Conservation (phyloP, 2,329 filamentous ascomycete species). For the Pyrenophora graminea region DNA sequence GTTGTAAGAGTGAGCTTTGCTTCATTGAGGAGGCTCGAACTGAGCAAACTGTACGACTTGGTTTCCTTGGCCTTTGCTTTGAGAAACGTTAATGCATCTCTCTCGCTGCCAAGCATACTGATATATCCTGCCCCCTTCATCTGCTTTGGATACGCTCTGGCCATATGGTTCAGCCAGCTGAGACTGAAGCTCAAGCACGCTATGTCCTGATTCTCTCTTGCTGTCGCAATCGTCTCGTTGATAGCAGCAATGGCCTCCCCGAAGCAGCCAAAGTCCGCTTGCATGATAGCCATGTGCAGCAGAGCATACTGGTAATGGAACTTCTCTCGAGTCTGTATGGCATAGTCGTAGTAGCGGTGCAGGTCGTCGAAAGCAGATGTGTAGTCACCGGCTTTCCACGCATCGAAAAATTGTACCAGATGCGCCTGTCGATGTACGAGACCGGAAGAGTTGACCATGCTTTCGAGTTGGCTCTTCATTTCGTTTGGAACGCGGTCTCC, state of each 20-base stretch:
- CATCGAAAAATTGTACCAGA: conserved; percentile 85
- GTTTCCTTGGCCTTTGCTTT: conserved; percentile 84
- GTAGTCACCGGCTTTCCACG: conserved; percentile 90
- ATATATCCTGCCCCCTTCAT: conserved; percentile 71
- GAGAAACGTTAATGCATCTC: conserved; percentile 80
- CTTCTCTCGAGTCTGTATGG: conserved; percentile 81
- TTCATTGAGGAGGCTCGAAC: conserved; percentile 81
- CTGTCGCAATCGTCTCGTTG: conserved; percentile 93
- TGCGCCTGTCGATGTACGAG: conserved; percentile 74
- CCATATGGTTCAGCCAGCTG: conserved; percentile 94
- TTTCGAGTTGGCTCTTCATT: conserved; percentile 71
- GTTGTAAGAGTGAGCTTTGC: conserved; percentile 77
- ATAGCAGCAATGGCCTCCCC: conserved; percentile 90
- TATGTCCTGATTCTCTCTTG: conserved; percentile 89
- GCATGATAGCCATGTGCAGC: conserved; percentile 88
- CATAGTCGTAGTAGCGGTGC: conserved; percentile 96
- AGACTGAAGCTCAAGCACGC: conserved; percentile 92
- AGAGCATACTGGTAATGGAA: conserved; percentile 93
- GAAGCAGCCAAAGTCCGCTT: conserved; percentile 92
- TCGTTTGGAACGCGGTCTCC: conserved; percentile 77
- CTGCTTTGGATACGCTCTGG: conserved; percentile 79
- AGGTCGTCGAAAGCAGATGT: conserved; percentile 86
- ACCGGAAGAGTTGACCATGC: conserved; percentile 68
- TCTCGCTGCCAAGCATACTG: conserved; percentile 75
- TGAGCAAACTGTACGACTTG: conserved; percentile 83